Evolutionary conservation across 83 land plant genomes (phyloP).

Genomic region (Isoetes engelmannii): DNA sequence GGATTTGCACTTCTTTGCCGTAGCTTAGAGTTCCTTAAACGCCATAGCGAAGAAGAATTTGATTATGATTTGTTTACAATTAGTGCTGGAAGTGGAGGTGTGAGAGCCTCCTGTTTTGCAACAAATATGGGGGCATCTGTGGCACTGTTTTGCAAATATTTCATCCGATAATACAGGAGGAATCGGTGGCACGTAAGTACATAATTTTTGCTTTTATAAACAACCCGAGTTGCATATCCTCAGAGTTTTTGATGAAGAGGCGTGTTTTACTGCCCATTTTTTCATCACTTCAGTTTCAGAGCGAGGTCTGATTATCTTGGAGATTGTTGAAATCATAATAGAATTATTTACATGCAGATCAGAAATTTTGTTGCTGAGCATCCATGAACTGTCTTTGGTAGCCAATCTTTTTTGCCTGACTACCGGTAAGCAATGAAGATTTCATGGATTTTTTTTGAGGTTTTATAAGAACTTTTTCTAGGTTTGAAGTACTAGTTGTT

Average conservation of each 20-base stretch:
- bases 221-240: too few relatives aligned
- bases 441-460: not conserved
- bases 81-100: conserved; percentile 96
- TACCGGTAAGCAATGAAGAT: conserved; percentile 43
- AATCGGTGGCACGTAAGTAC: conserved; percentile 97
- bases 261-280: conserved; percentile 6
- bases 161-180: conserved; percentile 79
- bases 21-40: too few relatives aligned
- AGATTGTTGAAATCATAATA: not conserved
- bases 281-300: too few relatives aligned
- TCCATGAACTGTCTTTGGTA: conserved; percentile 75
- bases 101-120: conserved; percentile 91
- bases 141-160: conserved; percentile 76
- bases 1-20: too few relatives aligned
- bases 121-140: conserved; percentile 76
- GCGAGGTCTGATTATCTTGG: not conserved
- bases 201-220: not conserved
- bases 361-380: conserved; percentile 89
- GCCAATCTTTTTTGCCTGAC: conserved; percentile 76
- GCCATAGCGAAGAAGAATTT: conserved; percentile 31
- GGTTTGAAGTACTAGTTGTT: too few relatives aligned
- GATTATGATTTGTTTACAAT: conserved; percentile 92
- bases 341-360: conserved; percentile 35
- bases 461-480: conserved; percentile 1
- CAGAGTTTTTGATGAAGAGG: conserved; percentile 94